Base-by-base conservation (phyloP, 179 eudicot genomes). In the Carnegiea gigantea region DNA sequence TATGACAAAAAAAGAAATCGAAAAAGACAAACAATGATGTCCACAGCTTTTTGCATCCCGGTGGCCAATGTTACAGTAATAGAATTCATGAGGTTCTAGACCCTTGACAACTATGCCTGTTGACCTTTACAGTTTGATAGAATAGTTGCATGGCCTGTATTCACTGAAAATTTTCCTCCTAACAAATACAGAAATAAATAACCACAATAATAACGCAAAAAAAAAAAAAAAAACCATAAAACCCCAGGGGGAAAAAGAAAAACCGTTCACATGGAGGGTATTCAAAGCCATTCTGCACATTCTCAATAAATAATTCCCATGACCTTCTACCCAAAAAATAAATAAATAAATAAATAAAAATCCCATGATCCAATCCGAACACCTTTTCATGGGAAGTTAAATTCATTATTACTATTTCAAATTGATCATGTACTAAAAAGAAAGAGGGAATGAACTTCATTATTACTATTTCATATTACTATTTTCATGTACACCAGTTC, bases 81-180 rank as follows among this genome's bases (percentile, higher is more conserved):
- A 30, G 23, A 33, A 71, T 71, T 71, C 75, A 71, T 71, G 75
- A 71, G 49, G 48, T 14, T 28, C 48, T 33, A 71, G 75, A 0
- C 48, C 72, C 40, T 28, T 11, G 72, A 71, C 48, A 71, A 20
- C 48, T 33, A 7, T 38, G 38, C 23, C 75, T 70, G 20, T 33
- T 17, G 13, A 15, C 46, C 75, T 71, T 71, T 71, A 71, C 75
- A 71, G 75, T 71, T 71, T 71, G 75, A 21, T 18, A 71, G 48
- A 71, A 18, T 38, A 71, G 75, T 68, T 71, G 75, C 75, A 71
- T 71, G 75, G 75, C 75, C 75, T 38, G 18, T 18, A 71, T 71
- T 71, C 75, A 36, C 36, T 71, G 24, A 38, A 30, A 38, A 28
- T 36, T 71, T 30, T 71, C 23, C 48, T 38, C 4, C 48, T 38